A percentile compares a stretch with the other conserved stretches of the same genome.
phyloP scores from a whole-genome alignment of 805 yeast genomes.

The Yamadazyma phyllophila region DNA sequence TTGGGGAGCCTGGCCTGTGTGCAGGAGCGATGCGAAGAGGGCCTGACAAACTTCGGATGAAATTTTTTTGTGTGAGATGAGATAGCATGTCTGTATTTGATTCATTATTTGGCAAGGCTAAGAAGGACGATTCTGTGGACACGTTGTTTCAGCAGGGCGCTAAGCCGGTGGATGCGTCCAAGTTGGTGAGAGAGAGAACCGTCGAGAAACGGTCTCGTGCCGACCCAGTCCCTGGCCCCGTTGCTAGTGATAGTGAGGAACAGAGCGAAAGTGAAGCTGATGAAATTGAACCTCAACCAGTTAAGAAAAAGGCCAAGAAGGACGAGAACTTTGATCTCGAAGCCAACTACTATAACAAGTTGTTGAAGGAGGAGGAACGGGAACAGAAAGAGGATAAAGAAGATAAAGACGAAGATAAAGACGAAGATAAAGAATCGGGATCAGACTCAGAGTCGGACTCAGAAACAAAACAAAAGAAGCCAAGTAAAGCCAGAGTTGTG shows the following conservation, averaged over 20 bases:
- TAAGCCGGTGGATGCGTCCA: constrained; percentile 45
- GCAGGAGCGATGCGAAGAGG: constrained; percentile 6
- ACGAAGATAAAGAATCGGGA: constrained; percentile 14
- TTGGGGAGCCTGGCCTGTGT: background rate
- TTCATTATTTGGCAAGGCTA: constrained; percentile 30
- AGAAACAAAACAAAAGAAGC: constrained; percentile 10
- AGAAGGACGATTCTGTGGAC: constrained; percentile 29
- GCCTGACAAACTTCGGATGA: background rate
- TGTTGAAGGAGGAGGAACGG: constrained; percentile 33
- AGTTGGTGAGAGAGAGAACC: constrained; percentile 21
- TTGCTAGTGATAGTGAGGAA: background rate
- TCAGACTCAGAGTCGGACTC: constrained; percentile 7
- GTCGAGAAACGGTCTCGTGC: constrained; percentile 6
- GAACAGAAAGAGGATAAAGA: background rate
- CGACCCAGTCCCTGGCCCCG: background rate
- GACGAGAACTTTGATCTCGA: constrained; percentile 49
- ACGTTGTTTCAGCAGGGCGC: constrained; percentile 28
- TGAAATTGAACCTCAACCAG: constrained; percentile 26
- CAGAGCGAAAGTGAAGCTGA: constrained; percentile 38
- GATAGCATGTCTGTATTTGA: constrained; percentile 35
- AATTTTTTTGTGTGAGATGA: constrained; percentile 16
- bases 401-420: constrained; percentile 8
- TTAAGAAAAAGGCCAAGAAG: constrained; percentile 20
- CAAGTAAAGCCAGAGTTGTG: constrained; percentile 43
- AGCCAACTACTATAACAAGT: constrained; percentile 49